Evolutionary conservation across 441 rosid genomes (phyloP).

Genomic region (Francoa sonchifolia): DNA sequence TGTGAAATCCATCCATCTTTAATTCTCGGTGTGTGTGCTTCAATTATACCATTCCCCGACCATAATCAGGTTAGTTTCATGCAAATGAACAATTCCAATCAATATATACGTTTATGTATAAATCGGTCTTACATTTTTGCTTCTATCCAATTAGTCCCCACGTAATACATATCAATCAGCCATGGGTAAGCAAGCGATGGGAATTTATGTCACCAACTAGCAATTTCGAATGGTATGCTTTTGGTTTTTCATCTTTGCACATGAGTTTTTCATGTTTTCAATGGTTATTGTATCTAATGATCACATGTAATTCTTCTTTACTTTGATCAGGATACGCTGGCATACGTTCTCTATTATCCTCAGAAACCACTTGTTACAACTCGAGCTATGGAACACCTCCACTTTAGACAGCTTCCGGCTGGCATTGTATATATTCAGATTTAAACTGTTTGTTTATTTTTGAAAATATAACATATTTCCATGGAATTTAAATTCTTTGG

Average conservation of each 20-base stretch:
- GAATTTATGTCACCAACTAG: conserved; percentile 93
- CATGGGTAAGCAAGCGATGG: conserved; percentile 99
- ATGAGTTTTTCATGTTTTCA: neutral
- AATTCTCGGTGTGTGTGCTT: conserved; percentile 94
- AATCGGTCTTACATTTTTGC: no score
- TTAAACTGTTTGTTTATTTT: no score
- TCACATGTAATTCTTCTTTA: conserved; percentile 2
- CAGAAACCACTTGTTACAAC: conserved; percentile 98
- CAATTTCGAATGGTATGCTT: conserved; percentile 81
- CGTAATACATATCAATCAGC: conserved; percentile 99
- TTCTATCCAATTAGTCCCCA: conserved; percentile 54
- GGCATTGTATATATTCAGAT: conserved; percentile 58
- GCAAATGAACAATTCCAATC: conserved; percentile 3
- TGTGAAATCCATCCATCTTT: conserved; percentile 98
- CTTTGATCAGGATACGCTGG: conserved; percentile 70
- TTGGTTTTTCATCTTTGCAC: conserved; percentile 3
- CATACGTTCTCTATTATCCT: conserved; percentile 93
- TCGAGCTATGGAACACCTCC: conserved; percentile 98
- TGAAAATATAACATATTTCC: no score
- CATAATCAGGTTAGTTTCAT: conserved; percentile 69
- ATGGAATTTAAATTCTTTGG: no score
- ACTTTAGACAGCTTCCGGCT: conserved; percentile 97
- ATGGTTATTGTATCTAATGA: neutral
- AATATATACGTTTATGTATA: neutral
- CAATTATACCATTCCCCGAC: conserved; percentile 97